These are phyloP conservation scores for Leccinum obscurum DNA, from an alignment of 768 basidiomycete genomes.

Conservation along the genomic window DNA sequence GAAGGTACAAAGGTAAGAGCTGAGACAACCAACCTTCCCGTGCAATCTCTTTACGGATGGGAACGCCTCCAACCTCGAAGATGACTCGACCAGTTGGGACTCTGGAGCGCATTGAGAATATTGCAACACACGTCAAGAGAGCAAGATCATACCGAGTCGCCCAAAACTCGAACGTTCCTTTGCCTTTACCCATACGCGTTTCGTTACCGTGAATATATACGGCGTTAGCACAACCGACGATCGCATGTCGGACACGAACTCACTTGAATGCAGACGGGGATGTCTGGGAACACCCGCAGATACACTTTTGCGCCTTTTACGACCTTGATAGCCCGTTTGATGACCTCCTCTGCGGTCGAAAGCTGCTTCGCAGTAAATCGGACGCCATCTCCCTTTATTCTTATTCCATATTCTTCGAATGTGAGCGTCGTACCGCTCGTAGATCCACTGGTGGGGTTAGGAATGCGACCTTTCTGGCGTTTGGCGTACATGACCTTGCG, in stretches of 20 bases:
- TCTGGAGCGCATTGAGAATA: slow-evolving; percentile 39
- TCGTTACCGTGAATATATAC: slow-evolving; percentile 75
- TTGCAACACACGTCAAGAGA: not conserved
- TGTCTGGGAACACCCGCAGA: slow-evolving; percentile 91
- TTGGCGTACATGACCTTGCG: slow-evolving; percentile 80
- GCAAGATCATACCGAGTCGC: slow-evolving; percentile 69
- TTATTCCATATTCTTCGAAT: slow-evolving; percentile 89
- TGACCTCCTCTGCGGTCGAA: slow-evolving; percentile 79
- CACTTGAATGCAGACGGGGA: slow-evolving; percentile 96
- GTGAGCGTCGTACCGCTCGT: slow-evolving; percentile 91
- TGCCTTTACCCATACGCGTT: slow-evolving; percentile 99
- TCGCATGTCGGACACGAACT: slow-evolving; percentile 13
- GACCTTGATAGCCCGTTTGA: slow-evolving; percentile 85
- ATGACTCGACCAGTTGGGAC: slow-evolving; percentile 88
- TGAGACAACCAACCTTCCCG: slow-evolving; percentile 65
- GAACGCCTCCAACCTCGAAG: slow-evolving; percentile 89
- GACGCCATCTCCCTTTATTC: slow-evolving; percentile 80
- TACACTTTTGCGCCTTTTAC: slow-evolving; percentile 88
- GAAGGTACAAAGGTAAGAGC: not conserved
- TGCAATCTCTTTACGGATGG: slow-evolving; percentile 90
- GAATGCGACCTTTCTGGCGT: slow-evolving; percentile 87
- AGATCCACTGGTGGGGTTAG: slow-evolving; percentile 86
- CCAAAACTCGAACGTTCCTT: slow-evolving; percentile 98
- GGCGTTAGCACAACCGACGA: not conserved
- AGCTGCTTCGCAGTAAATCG: slow-evolving; percentile 90